These are phyloP conservation scores for Xylariaceae sp. DNA, from an alignment of 2,329 filamentous ascomycete genomes.

Conservation along the genomic window DNA sequence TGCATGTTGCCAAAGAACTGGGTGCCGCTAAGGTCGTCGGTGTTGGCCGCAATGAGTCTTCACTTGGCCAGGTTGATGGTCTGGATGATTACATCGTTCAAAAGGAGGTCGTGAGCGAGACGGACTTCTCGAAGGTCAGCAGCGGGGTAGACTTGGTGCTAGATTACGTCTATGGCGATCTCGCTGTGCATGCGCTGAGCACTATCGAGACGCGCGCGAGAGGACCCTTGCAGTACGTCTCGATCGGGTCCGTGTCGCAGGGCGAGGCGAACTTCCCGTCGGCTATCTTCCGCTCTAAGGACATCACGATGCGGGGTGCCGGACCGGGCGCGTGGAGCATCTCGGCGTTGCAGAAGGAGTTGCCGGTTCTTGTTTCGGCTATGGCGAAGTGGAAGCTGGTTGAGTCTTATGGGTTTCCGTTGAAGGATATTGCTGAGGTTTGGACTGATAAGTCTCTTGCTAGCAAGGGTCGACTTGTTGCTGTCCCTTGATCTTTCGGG, in stretches of 20 bases:
- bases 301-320: constrained; percentile 44
- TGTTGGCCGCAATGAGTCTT: constrained; percentile 43
- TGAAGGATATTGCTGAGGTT: constrained; percentile 30
- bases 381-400: constrained; percentile 30
- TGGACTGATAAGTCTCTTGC: constrained; percentile 29
- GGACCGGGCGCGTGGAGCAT: constrained; percentile 43
- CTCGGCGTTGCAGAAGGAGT: constrained; percentile 27
- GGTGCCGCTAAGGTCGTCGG: constrained; percentile 50
- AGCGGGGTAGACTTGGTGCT: constrained; percentile 54
- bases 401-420: constrained; percentile 21
- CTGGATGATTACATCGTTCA: constrained; percentile 46
- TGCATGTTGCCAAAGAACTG: constrained; percentile 42
- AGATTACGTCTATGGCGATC: constrained; percentile 54
- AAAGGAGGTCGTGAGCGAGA: constrained; percentile 34
- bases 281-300: constrained; percentile 43
- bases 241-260: constrained; percentile 45
- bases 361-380: constrained; percentile 27
- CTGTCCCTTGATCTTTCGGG: constrained; percentile 24
- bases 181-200: constrained; percentile 38
- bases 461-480: constrained; percentile 25
- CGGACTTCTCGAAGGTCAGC: constrained; percentile 44
- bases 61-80: constrained; percentile 37
- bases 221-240: constrained; percentile 49
- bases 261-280: constrained; percentile 37
- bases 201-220: constrained; percentile 37